Evolutionary conservation across 148 eudicot species (phyloP).

Genomic region (Cornus suecica): DNA sequence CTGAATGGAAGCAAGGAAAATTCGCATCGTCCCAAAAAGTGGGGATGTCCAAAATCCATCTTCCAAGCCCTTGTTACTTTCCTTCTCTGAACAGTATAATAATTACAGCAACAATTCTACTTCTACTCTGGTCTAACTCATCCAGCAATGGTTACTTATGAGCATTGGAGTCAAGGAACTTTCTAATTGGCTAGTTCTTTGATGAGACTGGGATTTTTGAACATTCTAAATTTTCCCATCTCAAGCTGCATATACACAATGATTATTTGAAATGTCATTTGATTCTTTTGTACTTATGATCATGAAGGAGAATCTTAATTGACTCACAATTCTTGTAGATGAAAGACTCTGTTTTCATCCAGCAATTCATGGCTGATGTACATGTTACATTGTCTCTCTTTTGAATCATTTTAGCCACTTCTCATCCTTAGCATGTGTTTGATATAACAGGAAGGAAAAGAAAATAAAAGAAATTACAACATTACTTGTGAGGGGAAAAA

Average conservation of each 20-base stretch:
- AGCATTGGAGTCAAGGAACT: no score
- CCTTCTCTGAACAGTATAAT: slow-evolving; percentile 46
- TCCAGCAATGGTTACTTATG: background rate
- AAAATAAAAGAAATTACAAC: no score
- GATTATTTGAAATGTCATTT: background rate
- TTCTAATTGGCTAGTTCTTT: no score
- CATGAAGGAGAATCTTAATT: background rate
- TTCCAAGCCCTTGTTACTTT: slow-evolving; percentile 73
- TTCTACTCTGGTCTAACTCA: background rate
- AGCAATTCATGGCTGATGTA: slow-evolving; percentile 4
- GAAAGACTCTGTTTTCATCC: slow-evolving; percentile 2
- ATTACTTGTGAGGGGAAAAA: no score
- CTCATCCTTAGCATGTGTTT: no score
- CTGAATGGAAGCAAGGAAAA: slow-evolving; percentile 29
- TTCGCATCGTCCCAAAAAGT: slow-evolving; percentile 24
- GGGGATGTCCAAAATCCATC: slow-evolving; percentile 63
- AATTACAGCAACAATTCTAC: background rate
- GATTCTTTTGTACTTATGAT: slow-evolving; percentile 17
- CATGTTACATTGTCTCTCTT: background rate
- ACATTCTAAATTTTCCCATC: background rate
- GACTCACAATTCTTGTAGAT: slow-evolving; percentile 8
- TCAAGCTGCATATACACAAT: slow-evolving; percentile 4
- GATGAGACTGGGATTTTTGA: no score
- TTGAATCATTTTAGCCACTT: background rate
- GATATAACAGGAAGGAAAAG: no score